Conservation (phyloP, 805 yeast genomes). For the Tetrapisispora namnaoensis region DNA sequence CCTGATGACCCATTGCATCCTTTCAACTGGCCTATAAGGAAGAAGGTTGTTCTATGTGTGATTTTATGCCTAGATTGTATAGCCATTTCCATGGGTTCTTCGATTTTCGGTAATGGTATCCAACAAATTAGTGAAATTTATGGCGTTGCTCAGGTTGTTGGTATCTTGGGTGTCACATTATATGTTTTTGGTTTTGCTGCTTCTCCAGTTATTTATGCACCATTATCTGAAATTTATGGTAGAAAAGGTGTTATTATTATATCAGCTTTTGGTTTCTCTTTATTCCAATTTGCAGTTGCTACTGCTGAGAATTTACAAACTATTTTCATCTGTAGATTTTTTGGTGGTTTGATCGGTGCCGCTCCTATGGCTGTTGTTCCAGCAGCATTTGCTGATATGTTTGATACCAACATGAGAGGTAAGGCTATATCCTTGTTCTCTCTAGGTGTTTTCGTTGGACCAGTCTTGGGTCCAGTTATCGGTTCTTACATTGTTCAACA, state of each 20-base stretch:
- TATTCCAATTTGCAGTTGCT: slow-evolving; percentile 66
- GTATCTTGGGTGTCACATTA: slow-evolving; percentile 64
- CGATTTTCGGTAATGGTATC: slow-evolving; percentile 62
- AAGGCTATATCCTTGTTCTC: slow-evolving; percentile 63
- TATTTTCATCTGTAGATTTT: slow-evolving; percentile 64
- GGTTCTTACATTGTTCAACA: slow-evolving; percentile 55
- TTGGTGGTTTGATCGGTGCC: slow-evolving; percentile 74
- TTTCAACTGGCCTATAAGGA: slow-evolving; percentile 53
- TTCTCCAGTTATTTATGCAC: slow-evolving; percentile 89
- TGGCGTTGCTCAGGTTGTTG: slow-evolving; percentile 58
- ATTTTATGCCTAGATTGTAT: slow-evolving; percentile 40
- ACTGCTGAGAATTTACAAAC: slow-evolving; percentile 74
- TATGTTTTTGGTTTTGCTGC: slow-evolving; percentile 90
- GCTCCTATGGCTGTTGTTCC: slow-evolving; percentile 82
- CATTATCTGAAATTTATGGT: slow-evolving; percentile 70
- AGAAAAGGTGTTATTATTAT: slow-evolving; percentile 51
- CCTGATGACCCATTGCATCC: slow-evolving; percentile 72
- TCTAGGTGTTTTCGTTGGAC: slow-evolving; percentile 68
- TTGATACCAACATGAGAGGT: slow-evolving; percentile 57
- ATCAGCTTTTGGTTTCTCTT: slow-evolving; percentile 45
- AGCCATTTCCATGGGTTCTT: slow-evolving; percentile 64
- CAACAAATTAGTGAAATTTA: slow-evolving; percentile 39
- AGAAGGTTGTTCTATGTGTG: slow-evolving; percentile 35
- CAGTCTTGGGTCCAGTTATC: slow-evolving; percentile 71
- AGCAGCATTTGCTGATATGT: slow-evolving; percentile 79